Percentiles rank a stretch among this genome's conserved stretches.
Conservation (phyloP, 2,329 filamentous ascomycete species). For the Trichophyton verrucosum region DNA sequence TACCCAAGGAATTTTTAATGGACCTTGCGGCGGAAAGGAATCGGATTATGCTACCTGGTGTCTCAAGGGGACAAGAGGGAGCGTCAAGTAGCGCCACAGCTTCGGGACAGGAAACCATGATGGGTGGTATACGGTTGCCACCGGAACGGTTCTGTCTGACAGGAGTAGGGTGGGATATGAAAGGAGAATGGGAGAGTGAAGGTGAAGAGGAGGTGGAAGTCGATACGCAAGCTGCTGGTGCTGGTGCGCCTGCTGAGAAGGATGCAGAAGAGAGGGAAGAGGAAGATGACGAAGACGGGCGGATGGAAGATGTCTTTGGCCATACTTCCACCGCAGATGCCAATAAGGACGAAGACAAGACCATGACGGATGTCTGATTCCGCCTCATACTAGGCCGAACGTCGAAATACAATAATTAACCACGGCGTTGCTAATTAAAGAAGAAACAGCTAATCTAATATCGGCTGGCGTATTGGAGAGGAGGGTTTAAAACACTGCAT, state of each 20-base stretch:
- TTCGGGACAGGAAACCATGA: slow-evolving; percentile 23
- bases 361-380: slow-evolving; percentile 32
- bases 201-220: slow-evolving; percentile 12
- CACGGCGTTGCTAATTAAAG: not conserved
- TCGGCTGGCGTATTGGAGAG: not conserved
- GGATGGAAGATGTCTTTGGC: slow-evolving; percentile 38
- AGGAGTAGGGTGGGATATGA: slow-evolving; percentile 44
- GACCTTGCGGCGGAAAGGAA: slow-evolving; percentile 47
- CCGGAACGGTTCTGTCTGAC: slow-evolving; percentile 51
- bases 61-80: slow-evolving; percentile 38
- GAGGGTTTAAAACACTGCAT: not conserved
- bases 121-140: slow-evolving; percentile 46
- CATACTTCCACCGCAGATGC: slow-evolving; percentile 28
- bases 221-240: slow-evolving; percentile 11
- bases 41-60: slow-evolving; percentile 40
- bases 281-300: slow-evolving; percentile 34
- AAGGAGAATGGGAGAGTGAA: slow-evolving; percentile 34
- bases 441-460: not conserved
- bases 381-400: not conserved
- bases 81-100: slow-evolving; percentile 17
- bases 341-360: slow-evolving; percentile 29
- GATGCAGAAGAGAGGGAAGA: slow-evolving; percentile 24
- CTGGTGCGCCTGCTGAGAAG: slow-evolving; percentile 13
- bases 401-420: not conserved
- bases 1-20: slow-evolving; percentile 51